Evolutionary conservation across 257 asterid species (phyloP).

Genomic region (Rehmannia glutinosa): DNA sequence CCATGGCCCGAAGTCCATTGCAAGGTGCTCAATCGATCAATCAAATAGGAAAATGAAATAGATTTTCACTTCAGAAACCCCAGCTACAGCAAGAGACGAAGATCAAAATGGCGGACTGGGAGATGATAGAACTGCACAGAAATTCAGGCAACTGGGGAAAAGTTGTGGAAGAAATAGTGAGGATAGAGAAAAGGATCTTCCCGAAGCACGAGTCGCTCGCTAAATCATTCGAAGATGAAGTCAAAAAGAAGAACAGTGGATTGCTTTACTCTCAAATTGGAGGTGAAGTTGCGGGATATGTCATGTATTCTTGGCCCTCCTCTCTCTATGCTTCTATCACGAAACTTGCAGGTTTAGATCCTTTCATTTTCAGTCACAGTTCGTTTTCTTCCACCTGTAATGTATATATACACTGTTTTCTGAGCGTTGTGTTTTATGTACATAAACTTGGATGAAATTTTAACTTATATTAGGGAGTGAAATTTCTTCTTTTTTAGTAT

Average conservation of each 20-base stretch:
- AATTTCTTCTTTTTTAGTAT: background rate
- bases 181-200: constrained; percentile 74
- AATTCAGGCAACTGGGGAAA: constrained; percentile 43
- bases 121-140: constrained; percentile 46
- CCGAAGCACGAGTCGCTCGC: constrained; percentile 94
- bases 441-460: no score
- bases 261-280: constrained; percentile 44
- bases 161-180: constrained; percentile 58
- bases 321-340: constrained; percentile 78
- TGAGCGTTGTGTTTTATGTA: background rate
- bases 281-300: constrained; percentile 72
- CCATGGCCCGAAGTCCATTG: no score
- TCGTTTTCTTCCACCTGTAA: background rate
- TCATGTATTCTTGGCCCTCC: constrained; percentile 82
- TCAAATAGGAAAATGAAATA: no score
- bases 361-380: background rate
- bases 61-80: no score
- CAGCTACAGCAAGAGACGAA: background rate
- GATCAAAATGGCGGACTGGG: constrained; percentile 30
- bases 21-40: no score
- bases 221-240: constrained; percentile 61
- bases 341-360: constrained; percentile 65
- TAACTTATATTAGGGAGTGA: background rate
- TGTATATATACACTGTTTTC: no score
- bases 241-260: constrained; percentile 62